Evolutionary conservation across 257 asterid genomes (phyloP), one percentile per base, ranked within the genome.

Genomic region (Capsicum chinense): DNA sequence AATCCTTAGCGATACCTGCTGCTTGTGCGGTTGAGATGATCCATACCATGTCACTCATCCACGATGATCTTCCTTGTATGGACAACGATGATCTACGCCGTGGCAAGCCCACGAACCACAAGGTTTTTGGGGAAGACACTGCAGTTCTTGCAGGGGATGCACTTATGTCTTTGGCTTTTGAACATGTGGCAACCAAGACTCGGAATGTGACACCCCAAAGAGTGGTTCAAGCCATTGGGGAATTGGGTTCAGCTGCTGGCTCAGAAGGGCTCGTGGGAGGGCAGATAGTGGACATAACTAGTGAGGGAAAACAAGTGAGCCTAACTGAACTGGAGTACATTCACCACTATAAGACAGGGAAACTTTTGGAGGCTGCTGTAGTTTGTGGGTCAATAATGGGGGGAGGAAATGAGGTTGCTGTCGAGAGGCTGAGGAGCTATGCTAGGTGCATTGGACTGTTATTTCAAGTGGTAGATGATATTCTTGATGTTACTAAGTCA

Each of bases 61-160:
- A 93, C 56, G 97, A 93, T 44, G 98, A 92, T 82, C 95, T 93
- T 50, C 97, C 97, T 0, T 92, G 98, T 85, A 92, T 92, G 95
- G 98, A 91, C 83, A 67, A 91, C 44, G 95, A 92, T 56, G 97
- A 91, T 54, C 82, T 91, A 3, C 94, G 95, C 21, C 84, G 95
- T 5, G 95, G 96, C 13, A 87, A 81, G 85, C 96, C 93, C n/a
- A 90, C 97, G 0, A 90, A 87, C 80, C 97, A 91, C 88, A 89
- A 88, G 92, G 90, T 86, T 3, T 93, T 89, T 13, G 96, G 92
- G 4, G 94, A 93, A 84, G 90, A 88, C 33, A 93, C 91, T 0
- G 96, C 96, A 0, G 90, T 93, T 35, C 92, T 93, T 0, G 92
- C 92, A 6, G 96, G 97, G 1, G 96, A 93, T 78, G 95, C 97